Base-by-base conservation (phyloP, 2,329 filamentous ascomycete species). In the Cadophora luteo-olivacea region DNA sequence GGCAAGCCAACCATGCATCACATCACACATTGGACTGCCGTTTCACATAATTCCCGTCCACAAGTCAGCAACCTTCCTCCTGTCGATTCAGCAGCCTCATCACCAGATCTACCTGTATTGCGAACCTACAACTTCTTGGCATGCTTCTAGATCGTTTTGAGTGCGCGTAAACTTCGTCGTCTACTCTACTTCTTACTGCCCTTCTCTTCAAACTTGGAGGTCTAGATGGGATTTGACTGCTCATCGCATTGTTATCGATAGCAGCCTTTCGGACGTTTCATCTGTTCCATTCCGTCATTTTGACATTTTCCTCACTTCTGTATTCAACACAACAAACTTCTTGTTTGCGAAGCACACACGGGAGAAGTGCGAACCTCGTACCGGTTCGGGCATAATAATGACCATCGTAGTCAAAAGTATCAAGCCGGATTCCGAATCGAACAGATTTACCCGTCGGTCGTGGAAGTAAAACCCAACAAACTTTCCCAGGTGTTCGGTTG, bases 1-100 rank as follows among this genome's bases (percentile, higher is more conserved):
- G 36, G 33, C 36, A 60, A n/a, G 57, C 57, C 57, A 60, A 60
- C 57, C 57, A 60, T 60, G 57, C 57, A 60, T 60, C 57, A 60
- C 33, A 60, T 60, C 57, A 41, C 57, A 33, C 52, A 41, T 41
- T 41, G 36, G 57, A 60, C 33, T 45, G 57, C 33, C 24, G 33
- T 60, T 60, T 60, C 57, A 60, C 16, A 60, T 38, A 60, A 19
- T 38, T 45, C 57, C 57, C 57, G 33, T 60, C 33, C 36, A 29
- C 57, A 29, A 45, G n/a, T 45, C 57, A 60, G 12, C 36, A 29
- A 29, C 29, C 29, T 29, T 2, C 22, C 22, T 2, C 22, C 33
- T 12, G 32, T 60, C 57, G 22, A 60, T n/a, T 58, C 57, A 45
- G 14, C 45, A 49, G 19, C 45, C 45, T 49, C 45, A 49, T 22